Evolutionary conservation across 2,329 filamentous ascomycete species (phyloP).

Genomic region (Cercospora janseana): DNA sequence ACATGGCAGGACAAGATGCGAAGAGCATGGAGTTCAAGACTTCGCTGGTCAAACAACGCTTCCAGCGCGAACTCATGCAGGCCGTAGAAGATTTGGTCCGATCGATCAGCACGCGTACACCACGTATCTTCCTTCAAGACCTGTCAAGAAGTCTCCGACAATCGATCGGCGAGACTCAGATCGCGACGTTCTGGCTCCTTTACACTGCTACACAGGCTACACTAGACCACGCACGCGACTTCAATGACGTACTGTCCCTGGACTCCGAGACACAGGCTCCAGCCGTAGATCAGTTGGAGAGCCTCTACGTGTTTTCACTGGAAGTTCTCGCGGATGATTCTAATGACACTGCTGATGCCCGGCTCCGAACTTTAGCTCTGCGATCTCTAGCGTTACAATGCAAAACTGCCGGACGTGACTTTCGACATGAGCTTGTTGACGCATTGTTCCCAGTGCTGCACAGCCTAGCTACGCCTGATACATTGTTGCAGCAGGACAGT

Average conservation of each 20-base stretch:
- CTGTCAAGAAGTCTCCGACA: constrained; percentile 64
- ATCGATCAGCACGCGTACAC: constrained; percentile 27
- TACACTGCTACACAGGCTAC: constrained; percentile 67
- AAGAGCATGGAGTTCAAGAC: constrained; percentile 25
- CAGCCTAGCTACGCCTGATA: constrained; percentile 71
- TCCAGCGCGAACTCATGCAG: constrained; percentile 30
- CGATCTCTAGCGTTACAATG: constrained; percentile 79
- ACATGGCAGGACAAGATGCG: constrained; percentile 19
- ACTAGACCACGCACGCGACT: constrained; percentile 51
- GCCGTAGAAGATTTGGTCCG: constrained; percentile 38
- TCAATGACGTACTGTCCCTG: constrained; percentile 62
- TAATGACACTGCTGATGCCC: constrained; percentile 59
- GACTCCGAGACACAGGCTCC: not conserved
- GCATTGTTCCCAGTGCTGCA: constrained; percentile 88
- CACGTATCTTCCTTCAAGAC: constrained; percentile 53
- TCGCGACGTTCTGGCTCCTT: constrained; percentile 78
- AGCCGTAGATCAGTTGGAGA: constrained; percentile 47
- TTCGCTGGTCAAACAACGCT: constrained; percentile 31
- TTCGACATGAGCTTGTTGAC: constrained; percentile 84
- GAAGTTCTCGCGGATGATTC: constrained; percentile 53
- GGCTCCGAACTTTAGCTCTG: constrained; percentile 72
- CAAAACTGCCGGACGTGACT: constrained; percentile 62
- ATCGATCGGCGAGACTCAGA: constrained; percentile 56
- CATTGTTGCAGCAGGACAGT: constrained; percentile 72
- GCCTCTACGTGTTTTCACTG: constrained; percentile 69